phyloP scores from a whole-genome alignment of 2,329 filamentous ascomycete genomes.

The Fusarium napiforme region DNA sequence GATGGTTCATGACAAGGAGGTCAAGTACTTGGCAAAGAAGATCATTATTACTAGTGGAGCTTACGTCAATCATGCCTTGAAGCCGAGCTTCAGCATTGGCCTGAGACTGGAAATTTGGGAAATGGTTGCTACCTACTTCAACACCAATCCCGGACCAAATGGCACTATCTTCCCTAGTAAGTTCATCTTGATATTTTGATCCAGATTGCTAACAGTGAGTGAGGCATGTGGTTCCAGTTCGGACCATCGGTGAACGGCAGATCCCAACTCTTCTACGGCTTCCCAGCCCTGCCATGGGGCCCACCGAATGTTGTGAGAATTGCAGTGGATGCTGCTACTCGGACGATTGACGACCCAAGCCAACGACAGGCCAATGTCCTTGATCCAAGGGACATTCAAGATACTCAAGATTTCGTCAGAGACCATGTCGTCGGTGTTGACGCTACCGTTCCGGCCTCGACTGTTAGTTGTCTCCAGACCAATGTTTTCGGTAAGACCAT shows the following conservation, averaged over 20 bases:
- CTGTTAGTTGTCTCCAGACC: conserved; percentile 24
- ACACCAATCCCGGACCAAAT: conserved; percentile 24
- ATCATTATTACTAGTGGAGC: conserved; percentile 14
- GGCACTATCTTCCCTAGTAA: conserved; percentile 31
- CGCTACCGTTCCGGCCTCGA: conserved; percentile 14
- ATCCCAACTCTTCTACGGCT: conserved; percentile 28
- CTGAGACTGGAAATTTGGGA: conserved; percentile 32
- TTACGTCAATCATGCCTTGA: conserved; percentile 28
- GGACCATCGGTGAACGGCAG: background rate
- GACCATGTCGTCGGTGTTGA: conserved; percentile 25
- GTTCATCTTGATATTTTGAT: fast-evolving
- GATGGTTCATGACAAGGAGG: background rate
- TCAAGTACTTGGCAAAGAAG: conserved; percentile 13
- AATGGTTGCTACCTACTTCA: conserved; percentile 33
- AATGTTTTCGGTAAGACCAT: conserved; percentile 14
- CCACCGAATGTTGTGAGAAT: conserved; percentile 27
- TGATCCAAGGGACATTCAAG: conserved; percentile 8
- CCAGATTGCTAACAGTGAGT: fast-evolving
- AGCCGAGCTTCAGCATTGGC: conserved; percentile 19
- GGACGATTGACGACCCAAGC: conserved; percentile 11
- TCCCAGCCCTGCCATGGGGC: conserved; percentile 25
- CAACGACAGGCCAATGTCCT: conserved; percentile 2
- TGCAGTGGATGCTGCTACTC: conserved; percentile 26
- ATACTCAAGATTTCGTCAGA: conserved; percentile 21
- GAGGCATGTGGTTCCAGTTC: conserved; percentile 34